Evolutionary conservation across 441 rosid species (phyloP).

Genomic region (Populus hybrid): DNA sequence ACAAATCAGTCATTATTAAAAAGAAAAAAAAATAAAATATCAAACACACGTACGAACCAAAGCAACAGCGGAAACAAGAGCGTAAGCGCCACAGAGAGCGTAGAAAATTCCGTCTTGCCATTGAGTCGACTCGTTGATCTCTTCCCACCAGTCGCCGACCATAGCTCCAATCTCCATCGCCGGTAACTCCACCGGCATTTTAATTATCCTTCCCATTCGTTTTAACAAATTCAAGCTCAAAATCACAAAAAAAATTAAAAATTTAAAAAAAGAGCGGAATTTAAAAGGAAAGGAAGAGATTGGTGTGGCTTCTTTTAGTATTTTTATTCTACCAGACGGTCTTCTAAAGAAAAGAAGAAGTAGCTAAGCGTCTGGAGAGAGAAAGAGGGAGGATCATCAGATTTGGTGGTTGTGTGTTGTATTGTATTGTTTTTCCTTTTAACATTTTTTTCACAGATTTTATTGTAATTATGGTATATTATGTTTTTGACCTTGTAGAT

Average conservation of each 20-base stretch:
- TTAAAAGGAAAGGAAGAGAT: neutral
- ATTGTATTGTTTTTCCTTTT: neutral
- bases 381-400: constrained; percentile 8
- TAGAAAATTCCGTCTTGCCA: constrained; percentile 89
- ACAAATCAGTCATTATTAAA: neutral
- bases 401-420: constrained; percentile 3
- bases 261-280: neutral
- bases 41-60: constrained; percentile 36
- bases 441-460: neutral
- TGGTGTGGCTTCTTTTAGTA: neutral
- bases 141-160: constrained; percentile 44
- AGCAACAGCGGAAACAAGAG: constrained; percentile 78
- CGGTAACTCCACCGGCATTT: neutral
- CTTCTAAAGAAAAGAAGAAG: constrained; percentile 3
- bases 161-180: constrained; percentile 20
- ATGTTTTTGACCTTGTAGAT: neutral
- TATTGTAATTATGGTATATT: no score
- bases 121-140: constrained; percentile 53
- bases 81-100: constrained; percentile 74
- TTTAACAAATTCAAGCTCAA: neutral
- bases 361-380: constrained; percentile 34
- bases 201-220: neutral
- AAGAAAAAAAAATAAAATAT: neutral
- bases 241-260: neutral
- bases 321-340: constrained; percentile 30